phyloP scores from a whole-genome alignment of 495 filamentous ascomycete genomes.

The Xylaria longipes region DNA sequence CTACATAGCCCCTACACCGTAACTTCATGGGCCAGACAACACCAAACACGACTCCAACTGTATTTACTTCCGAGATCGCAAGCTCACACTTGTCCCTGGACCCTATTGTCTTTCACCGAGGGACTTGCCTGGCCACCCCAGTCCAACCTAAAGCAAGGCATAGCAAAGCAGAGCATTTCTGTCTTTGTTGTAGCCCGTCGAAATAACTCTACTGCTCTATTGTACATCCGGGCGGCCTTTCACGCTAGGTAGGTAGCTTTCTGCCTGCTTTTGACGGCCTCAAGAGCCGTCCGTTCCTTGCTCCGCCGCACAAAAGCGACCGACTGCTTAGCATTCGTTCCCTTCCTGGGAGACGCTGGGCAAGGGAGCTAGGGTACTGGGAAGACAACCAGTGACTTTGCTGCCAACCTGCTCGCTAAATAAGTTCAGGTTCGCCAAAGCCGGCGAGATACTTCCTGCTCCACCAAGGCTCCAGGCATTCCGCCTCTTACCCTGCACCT shows the following conservation, averaged over 20 bases:
- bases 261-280: neutral
- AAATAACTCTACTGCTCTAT: neutral
- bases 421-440: slow-evolving; percentile 16
- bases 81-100: neutral
- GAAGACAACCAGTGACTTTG: slow-evolving; percentile 1
- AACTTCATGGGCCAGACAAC: slow-evolving; percentile 4
- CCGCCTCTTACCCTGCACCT: neutral
- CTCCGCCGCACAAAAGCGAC: slow-evolving; percentile 24
- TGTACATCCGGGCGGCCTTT: neutral
- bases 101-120: neutral
- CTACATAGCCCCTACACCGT: slow-evolving; percentile 12
- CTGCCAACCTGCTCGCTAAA: slow-evolving; percentile 19
- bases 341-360: slow-evolving; percentile 18
- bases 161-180: no score
- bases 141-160: slow-evolving; percentile 2
- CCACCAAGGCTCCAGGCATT: slow-evolving; percentile 6
- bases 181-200: slow-evolving; percentile 10
- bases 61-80: slow-evolving; percentile 15
- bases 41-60: neutral
- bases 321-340: slow-evolving; percentile 8
- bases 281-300: neutral
- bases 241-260: slow-evolving; percentile 10
- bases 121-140: neutral
- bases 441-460: slow-evolving; percentile 14
- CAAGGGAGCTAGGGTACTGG: slow-evolving; percentile 4